These are phyloP conservation scores for Pseudogymnoascus sp. DNA, from an alignment of 2,329 filamentous ascomycete genomes.

Conservation along the genomic window DNA sequence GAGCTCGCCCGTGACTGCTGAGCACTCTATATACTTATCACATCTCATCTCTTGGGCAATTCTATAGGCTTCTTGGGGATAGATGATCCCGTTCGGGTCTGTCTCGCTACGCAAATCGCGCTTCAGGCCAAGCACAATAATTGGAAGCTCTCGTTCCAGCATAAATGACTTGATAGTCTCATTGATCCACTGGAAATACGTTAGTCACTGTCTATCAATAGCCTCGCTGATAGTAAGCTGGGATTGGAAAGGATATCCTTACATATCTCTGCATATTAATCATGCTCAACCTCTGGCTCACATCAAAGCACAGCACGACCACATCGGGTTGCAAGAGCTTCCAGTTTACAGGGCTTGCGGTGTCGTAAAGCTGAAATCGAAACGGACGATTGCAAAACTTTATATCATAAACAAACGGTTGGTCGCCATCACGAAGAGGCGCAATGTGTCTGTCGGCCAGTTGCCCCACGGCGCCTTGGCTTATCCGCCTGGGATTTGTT, in stretches of 20 bases:
- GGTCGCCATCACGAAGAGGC: constrained; percentile 50
- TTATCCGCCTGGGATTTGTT: constrained; percentile 40
- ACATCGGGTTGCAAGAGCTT: constrained; percentile 49
- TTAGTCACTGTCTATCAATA: not conserved
- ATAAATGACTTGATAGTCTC: constrained; percentile 43
- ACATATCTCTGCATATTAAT: constrained; percentile 51
- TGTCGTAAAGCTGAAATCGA: constrained; percentile 53
- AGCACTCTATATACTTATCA: constrained; percentile 58
- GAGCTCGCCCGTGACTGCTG: constrained; percentile 51
- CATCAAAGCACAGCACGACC: constrained; percentile 53
- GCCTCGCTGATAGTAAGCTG: not conserved
- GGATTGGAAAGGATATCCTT: constrained; percentile 18
- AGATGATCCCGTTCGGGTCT: constrained; percentile 53
- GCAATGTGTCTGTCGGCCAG: constrained; percentile 36
- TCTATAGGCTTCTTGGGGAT: constrained; percentile 52
- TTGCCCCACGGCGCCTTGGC: constrained; percentile 34
- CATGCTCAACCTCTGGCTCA: constrained; percentile 49
- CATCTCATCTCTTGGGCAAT: constrained; percentile 50
- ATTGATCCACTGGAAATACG: constrained; percentile 45
- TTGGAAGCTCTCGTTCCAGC: constrained; percentile 38
- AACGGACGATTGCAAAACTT: constrained; percentile 38
- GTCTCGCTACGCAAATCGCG: constrained; percentile 48
- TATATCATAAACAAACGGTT: constrained; percentile 53
- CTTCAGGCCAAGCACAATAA: constrained; percentile 53
- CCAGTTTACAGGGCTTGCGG: constrained; percentile 51